Conservation (phyloP, 331 rosid genomes). For the Quercus phellos region DNA sequence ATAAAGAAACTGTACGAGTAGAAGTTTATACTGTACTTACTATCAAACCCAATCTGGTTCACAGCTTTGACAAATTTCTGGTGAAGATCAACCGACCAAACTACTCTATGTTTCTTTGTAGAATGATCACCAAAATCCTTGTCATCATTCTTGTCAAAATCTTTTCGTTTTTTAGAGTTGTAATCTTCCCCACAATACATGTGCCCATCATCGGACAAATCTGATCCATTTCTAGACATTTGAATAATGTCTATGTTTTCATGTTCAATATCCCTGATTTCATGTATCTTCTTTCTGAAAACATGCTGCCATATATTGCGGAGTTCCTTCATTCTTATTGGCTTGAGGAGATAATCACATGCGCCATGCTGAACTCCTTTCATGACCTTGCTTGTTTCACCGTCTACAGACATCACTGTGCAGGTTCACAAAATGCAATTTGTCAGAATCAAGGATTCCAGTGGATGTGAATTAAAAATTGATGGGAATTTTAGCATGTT, state of each 20-base stretch:
- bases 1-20: not conserved
- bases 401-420: constrained; percentile 99
- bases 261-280: constrained; percentile 76
- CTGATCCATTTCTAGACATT: constrained; percentile 56
- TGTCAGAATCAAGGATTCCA: constrained; percentile 30
- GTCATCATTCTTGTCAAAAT: constrained; percentile 59
- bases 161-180: constrained; percentile 71
- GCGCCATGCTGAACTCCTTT: constrained; percentile 99
- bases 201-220: constrained; percentile 66
- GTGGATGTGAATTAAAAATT: constrained; percentile 15
- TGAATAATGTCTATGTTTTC: constrained; percentile 64
- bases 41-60: constrained; percentile 88
- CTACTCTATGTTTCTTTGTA: constrained; percentile 83
- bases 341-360: constrained; percentile 94
- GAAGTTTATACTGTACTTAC: constrained; percentile 47
- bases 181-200: constrained; percentile 57
- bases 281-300: constrained; percentile 77
- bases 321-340: constrained; percentile 96
- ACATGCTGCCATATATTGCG: constrained; percentile 97
- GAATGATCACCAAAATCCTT: constrained; percentile 65
- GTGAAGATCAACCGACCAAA: constrained; percentile 97
- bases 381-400: constrained; percentile 93
- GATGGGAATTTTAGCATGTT: constrained; percentile 16
- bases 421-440: constrained; percentile 34
- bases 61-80: constrained; percentile 97